Evolutionary conservation across 495 filamentous ascomycete species (phyloP).

Genomic region (Penicillium arizonense): DNA sequence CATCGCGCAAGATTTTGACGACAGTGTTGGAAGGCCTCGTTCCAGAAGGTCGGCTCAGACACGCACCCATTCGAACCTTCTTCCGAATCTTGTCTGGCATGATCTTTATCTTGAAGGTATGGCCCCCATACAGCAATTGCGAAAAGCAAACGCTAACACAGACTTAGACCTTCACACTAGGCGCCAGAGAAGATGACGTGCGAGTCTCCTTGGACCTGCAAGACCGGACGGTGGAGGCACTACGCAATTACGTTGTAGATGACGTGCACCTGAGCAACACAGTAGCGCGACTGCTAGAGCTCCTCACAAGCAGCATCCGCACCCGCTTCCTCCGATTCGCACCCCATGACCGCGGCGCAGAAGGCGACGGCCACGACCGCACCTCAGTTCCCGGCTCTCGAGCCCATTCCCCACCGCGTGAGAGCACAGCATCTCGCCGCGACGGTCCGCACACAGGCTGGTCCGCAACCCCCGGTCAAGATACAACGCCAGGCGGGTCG

Average conservation of each 20-base stretch:
- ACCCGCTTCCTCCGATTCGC: conserved; percentile 67
- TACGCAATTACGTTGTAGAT: conserved; percentile 85
- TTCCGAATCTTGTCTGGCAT: conserved; percentile 93
- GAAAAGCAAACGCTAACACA: conserved; percentile 4
- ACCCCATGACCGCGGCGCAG: conserved; percentile 40
- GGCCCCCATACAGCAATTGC: background rate
- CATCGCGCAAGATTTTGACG: conserved; percentile 76
- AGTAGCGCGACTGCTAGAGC: conserved; percentile 89
- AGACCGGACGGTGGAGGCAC: conserved; percentile 73
- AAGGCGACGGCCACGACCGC: conserved; percentile 41
- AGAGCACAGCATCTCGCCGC: conserved; percentile 27
- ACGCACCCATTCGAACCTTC: conserved; percentile 89
- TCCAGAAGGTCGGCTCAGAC: conserved; percentile 80
- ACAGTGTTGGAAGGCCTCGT: conserved; percentile 82
- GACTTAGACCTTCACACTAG: conserved; percentile 81
- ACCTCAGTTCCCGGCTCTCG: conserved; percentile 34
- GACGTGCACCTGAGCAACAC: conserved; percentile 94
- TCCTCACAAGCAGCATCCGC: conserved; percentile 69
- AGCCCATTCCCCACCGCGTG: conserved; percentile 37
- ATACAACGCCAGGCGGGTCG: conserved; percentile 21
- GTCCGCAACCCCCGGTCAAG: conserved; percentile 24
- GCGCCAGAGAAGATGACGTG: conserved; percentile 86
- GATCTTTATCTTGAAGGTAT: conserved; percentile 84
- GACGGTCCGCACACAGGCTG: conserved; percentile 34
- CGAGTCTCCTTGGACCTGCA: conserved; percentile 77